These are phyloP conservation scores for Trametes pubescens DNA, from an alignment of 1,284 basidiomycete species.

Conservation along the genomic window DNA sequence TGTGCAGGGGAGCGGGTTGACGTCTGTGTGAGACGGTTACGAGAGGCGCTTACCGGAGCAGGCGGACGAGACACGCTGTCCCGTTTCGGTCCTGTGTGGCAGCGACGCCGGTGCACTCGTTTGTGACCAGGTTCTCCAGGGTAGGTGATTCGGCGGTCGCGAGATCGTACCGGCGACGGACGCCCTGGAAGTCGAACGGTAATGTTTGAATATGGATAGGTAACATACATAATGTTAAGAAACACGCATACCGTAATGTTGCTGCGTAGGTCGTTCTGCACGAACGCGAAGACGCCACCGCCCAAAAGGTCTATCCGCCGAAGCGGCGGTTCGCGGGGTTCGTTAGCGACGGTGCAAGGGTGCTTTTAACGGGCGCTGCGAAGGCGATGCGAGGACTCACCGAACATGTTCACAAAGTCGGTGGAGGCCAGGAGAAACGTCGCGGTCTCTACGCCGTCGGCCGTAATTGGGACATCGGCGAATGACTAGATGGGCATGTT, in stretches of 20 bases:
- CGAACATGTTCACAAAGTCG: slow-evolving; percentile 90
- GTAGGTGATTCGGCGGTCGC: slow-evolving; percentile 69
- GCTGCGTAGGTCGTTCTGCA: slow-evolving; percentile 89
- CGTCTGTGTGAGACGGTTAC: slow-evolving; percentile 31
- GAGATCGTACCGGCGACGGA: slow-evolving; percentile 73
- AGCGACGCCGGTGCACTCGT: slow-evolving; percentile 53
- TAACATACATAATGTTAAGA: neutral
- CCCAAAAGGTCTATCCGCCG: slow-evolving; percentile 81
- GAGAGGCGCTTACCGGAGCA: slow-evolving; percentile 70
- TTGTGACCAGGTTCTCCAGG: slow-evolving; percentile 80
- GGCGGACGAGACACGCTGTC: slow-evolving; percentile 77
- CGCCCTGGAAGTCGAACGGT: slow-evolving; percentile 73
- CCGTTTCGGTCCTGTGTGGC: slow-evolving; percentile 56
- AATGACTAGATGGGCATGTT: slow-evolving; percentile 69
- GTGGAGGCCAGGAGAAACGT: slow-evolving; percentile 91
- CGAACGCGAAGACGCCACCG: slow-evolving; percentile 87
- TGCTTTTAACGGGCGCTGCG: slow-evolving; percentile 9
- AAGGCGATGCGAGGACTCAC: slow-evolving; percentile 53
- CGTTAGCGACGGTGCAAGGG: neutral
- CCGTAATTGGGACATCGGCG: slow-evolving; percentile 82
- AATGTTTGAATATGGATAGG: slow-evolving; percentile 27
- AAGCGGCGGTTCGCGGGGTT: slow-evolving; percentile 6
- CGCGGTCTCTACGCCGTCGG: slow-evolving; percentile 82
- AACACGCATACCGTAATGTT: slow-evolving; percentile 78
- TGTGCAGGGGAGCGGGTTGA: slow-evolving; percentile 49